Evolutionary conservation across 2,329 filamentous ascomycete species (phyloP).

Genomic region (Phialocephala sp.): DNA sequence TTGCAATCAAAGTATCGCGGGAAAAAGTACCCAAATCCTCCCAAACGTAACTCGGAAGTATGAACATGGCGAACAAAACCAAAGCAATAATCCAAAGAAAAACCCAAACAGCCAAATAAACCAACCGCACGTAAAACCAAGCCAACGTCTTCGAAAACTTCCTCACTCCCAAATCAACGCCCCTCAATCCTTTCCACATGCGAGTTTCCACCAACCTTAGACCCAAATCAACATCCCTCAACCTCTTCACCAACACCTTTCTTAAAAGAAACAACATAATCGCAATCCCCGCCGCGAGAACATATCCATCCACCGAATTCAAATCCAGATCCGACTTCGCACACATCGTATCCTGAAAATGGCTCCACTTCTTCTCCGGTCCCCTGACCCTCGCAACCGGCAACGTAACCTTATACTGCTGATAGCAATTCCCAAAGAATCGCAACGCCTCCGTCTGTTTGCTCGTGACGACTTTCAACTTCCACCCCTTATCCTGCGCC

Average conservation of each 20-base stretch:
- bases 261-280: not conserved
- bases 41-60: too few relatives aligned
- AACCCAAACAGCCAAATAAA: too few relatives aligned
- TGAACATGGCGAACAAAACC: too few relatives aligned
- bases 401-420: not conserved
- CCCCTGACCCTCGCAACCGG: not conserved
- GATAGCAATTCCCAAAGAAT: not conserved
- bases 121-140: too few relatives aligned
- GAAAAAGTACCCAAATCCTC: too few relatives aligned
- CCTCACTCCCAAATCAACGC: too few relatives aligned
- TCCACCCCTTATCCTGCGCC: conserved; percentile 4
- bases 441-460: not conserved
- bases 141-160: too few relatives aligned
- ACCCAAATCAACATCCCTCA: not conserved
- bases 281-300: not conserved
- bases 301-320: not conserved
- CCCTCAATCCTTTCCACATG: not conserved
- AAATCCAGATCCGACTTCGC: not conserved
- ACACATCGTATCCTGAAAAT: not conserved
- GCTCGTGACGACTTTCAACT: not conserved
- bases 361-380: not conserved
- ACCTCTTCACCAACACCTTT: not conserved
- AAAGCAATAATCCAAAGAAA: too few relatives aligned
- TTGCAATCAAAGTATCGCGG: too few relatives aligned
- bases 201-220: not conserved